Evolutionary conservation across 2,329 filamentous ascomycete species (phyloP).

Genomic region (Talaromyces verruculosus): DNA sequence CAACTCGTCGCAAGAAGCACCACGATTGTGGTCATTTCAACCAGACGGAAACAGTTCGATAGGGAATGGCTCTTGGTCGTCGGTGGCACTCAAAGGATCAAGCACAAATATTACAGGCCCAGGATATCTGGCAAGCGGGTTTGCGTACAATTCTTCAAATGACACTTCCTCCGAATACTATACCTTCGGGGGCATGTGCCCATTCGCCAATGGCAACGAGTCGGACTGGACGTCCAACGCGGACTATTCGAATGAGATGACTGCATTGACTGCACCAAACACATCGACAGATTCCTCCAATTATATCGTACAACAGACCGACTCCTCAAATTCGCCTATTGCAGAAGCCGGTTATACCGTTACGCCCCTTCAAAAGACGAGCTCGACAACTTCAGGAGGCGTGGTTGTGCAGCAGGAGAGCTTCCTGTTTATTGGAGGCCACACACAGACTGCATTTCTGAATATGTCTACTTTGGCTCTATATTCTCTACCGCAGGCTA

Average conservation of each 20-base stretch:
- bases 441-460: slow-evolving; percentile 79
- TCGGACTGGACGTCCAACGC: slow-evolving; percentile 66
- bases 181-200: slow-evolving; percentile 90
- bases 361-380: slow-evolving; percentile 69
- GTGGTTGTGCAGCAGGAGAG: slow-evolving; percentile 70
- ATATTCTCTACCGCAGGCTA: slow-evolving; percentile 81
- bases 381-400: slow-evolving; percentile 63
- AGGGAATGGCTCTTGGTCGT: slow-evolving; percentile 58
- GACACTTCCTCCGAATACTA: slow-evolving; percentile 57
- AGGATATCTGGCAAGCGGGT: slow-evolving; percentile 59
- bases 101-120: slow-evolving; percentile 40
- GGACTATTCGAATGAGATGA: slow-evolving; percentile 78
- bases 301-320: slow-evolving; percentile 45
- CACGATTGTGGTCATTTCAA: slow-evolving; percentile 68
- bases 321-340: slow-evolving; percentile 64
- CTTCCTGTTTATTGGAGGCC: slow-evolving; percentile 80
- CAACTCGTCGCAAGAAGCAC: slow-evolving; percentile 49
- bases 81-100: slow-evolving; percentile 39
- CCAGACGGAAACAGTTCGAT: slow-evolving; percentile 44
- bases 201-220: slow-evolving; percentile 45
- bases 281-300: slow-evolving; percentile 35
- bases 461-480: slow-evolving; percentile 91
- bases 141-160: slow-evolving; percentile 65
- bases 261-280: slow-evolving; percentile 51
- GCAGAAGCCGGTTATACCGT: slow-evolving; percentile 85